Evolutionary conservation across 179 eudicot species (phyloP), one percentile per base, ranked within the genome.

Genomic region (Patellifolia procumbens): DNA sequence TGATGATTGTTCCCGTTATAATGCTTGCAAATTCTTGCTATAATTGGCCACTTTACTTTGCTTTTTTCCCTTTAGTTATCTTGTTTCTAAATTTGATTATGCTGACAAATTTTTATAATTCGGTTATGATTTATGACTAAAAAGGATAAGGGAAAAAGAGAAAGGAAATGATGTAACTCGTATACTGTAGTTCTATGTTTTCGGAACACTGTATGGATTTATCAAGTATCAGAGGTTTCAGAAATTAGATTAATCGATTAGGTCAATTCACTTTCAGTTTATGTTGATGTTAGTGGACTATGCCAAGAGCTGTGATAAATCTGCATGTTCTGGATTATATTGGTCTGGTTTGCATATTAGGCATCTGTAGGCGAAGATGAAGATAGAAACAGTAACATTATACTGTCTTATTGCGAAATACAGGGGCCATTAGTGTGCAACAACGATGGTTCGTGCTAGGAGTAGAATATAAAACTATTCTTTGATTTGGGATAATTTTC

Each of bases 11-110:
- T 51, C 16, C 17, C 34, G 29, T 61, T 70, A 24, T 42, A 39
- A 52, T 55, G 48, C 55, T 60, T 75, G 62, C 35, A 65, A 34
- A 56, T 37, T 31, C 67, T 61, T 39, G 43, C 61, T 42, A 53
- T 13, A 32, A 59, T 56, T 68, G 46, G 52, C 68, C 35, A 32
- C 34, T n/a, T 48, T 32, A 45, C 7, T 59, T 73, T 22, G 19
- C 39, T 32, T 58, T 56, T 3, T 55, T 12, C 46, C 61, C n/a
- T 55, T 34, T 5, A 53, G 24, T 52, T 28, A 13, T 29, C 34
- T 48, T 66, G 53, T 62, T 34, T 51, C 46, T 39, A 5, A 39
- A 39, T 39, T 2, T 48, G 37, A 0, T 7, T 77, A 35, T 39
- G 72, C 11, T 16, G 34, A 68, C 32, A 39, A 39, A 39, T 39